Percentiles rank a stretch among this genome's conserved stretches.
These are phyloP conservation scores for Dendrobium nobile DNA, from an alignment of 106 monocot genomes.

Conservation along the genomic window DNA sequence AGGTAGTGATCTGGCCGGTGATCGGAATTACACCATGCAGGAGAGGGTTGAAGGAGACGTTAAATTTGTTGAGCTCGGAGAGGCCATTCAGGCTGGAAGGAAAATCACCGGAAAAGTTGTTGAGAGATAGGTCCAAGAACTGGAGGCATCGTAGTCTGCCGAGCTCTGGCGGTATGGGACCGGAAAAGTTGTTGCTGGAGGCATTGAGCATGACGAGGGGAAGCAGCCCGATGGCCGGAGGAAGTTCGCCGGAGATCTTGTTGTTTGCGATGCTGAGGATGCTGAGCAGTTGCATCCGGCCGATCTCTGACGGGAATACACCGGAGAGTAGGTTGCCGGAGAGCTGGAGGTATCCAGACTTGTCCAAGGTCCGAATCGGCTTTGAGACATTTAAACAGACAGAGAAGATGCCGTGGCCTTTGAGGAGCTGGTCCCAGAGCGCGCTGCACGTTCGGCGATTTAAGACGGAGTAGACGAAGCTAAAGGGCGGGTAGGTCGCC, in stretches of 20 bases:
- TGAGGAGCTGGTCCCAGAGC: conserved; percentile 41
- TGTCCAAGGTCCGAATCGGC: conserved; percentile 15
- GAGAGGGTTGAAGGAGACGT: conserved; percentile 64
- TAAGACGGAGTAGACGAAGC: conserved; percentile 57
- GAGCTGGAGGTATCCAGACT: conserved; percentile 63
- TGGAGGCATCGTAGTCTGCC: conserved; percentile 38
- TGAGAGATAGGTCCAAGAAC: conserved; percentile 44
- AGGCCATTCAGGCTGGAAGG: conserved; percentile 36
- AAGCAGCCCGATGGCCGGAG: conserved; percentile 26
- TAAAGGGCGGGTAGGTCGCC: conserved; percentile 65
- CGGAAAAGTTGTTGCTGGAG: conserved; percentile 51
- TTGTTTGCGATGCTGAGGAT: conserved; percentile 52
- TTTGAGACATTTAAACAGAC: conserved; percentile 41
- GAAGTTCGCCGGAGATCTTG: conserved; percentile 35
- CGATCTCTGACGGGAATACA: conserved; percentile 54
- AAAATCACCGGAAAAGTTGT: conserved; percentile 66
- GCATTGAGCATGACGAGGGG: conserved; percentile 49
- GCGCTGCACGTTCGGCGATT: conserved; percentile 45
- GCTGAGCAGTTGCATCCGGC: conserved; percentile 36
- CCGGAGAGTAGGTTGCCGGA: conserved; percentile 58
- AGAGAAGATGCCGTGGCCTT: conserved; percentile 47
- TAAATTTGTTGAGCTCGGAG: conserved; percentile 47
- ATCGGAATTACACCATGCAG: conserved; percentile 43
- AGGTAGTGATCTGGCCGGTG: conserved; percentile 49
- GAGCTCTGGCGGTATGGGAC: conserved; percentile 47